Conservation (phyloP, 441 rosid species). For the Gossypium laxum region DNA sequence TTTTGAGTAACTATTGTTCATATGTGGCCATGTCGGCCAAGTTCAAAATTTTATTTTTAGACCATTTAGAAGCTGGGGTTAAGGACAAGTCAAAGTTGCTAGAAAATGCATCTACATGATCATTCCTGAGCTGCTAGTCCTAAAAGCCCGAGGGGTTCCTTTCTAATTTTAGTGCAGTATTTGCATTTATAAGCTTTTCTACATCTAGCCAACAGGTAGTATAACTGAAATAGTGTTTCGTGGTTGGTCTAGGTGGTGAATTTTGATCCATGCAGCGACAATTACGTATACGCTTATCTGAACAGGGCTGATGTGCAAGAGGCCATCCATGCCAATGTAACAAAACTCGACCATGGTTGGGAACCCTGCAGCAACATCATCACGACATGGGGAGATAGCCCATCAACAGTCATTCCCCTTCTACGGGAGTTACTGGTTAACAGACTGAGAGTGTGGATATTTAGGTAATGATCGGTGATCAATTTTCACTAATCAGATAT, state of each 20-base stretch:
- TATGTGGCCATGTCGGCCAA: neutral
- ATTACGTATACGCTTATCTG: constrained; percentile 54
- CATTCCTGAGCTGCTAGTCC: neutral
- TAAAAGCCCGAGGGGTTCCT: neutral
- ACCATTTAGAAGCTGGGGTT: neutral
- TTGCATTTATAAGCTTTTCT: neutral
- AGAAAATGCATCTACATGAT: too few species aligned
- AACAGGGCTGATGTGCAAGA: constrained; percentile 58
- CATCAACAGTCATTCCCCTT: constrained; percentile 51
- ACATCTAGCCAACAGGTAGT: neutral
- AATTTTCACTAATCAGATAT: neutral
- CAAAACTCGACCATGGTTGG: constrained; percentile 60
- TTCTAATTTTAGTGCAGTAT: neutral
- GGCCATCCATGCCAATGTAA: constrained; percentile 72
- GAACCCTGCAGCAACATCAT: constrained; percentile 49
- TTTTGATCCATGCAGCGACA: constrained; percentile 59
- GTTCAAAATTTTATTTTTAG: neutral
- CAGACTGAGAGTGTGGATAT: constrained; percentile 64
- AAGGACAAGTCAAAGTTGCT: neutral
- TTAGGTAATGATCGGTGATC: constrained; percentile 28
- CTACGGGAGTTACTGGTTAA: constrained; percentile 37
- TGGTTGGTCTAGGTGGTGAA: constrained; percentile 26
- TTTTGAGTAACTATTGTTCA: neutral
- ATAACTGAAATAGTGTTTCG: neutral
- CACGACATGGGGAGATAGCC: constrained; percentile 44